phyloP scores from a whole-genome alignment of 495 filamentous ascomycete species.

The Astrocystis sublimbata region DNA sequence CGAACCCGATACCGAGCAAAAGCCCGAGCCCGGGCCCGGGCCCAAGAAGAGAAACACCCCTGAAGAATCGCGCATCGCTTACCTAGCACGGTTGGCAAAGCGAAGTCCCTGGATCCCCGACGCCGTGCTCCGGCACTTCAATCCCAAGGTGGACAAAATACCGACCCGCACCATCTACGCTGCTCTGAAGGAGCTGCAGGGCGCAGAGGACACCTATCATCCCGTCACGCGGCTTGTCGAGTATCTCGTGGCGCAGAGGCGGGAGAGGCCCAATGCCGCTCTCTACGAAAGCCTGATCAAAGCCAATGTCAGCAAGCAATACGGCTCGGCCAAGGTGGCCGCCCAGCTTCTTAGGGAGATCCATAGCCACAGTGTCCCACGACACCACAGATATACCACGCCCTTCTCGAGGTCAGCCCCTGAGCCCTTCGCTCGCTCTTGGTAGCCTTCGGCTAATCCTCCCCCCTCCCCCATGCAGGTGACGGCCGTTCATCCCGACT shows the following conservation, averaged over 20 bases:
- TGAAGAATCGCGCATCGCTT: constrained; percentile 22
- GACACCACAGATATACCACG: constrained; percentile 68
- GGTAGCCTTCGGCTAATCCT: constrained; percentile 18
- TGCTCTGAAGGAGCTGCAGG: constrained; percentile 41
- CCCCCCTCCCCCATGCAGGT: constrained; percentile 53
- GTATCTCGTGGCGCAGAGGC: constrained; percentile 60
- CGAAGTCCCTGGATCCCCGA: constrained; percentile 30
- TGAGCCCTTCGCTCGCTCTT: not conserved
- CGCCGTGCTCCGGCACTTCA: constrained; percentile 16
- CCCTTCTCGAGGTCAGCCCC: constrained; percentile 63
- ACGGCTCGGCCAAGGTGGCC: constrained; percentile 65
- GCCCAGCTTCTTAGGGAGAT: constrained; percentile 68
- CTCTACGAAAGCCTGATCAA: constrained; percentile 75
- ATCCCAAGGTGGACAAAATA: constrained; percentile 23
- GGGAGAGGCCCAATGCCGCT: constrained; percentile 61
- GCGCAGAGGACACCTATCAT: constrained; percentile 25
- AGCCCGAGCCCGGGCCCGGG: not conserved
- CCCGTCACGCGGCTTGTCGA: constrained; percentile 47
- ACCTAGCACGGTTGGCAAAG: constrained; percentile 27
- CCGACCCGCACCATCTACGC: constrained; percentile 49
- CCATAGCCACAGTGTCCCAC: constrained; percentile 57
- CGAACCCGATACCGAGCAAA: no score
- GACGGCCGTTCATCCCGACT: constrained; percentile 83
- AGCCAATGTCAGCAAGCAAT: constrained; percentile 61
- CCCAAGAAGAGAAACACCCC: not conserved